A percentile compares a stretch with the other conserved stretches of the same genome.
These are phyloP conservation scores for Scedosporium minutisporum DNA, from an alignment of 2,329 filamentous ascomycete species.

Conservation along the genomic window DNA sequence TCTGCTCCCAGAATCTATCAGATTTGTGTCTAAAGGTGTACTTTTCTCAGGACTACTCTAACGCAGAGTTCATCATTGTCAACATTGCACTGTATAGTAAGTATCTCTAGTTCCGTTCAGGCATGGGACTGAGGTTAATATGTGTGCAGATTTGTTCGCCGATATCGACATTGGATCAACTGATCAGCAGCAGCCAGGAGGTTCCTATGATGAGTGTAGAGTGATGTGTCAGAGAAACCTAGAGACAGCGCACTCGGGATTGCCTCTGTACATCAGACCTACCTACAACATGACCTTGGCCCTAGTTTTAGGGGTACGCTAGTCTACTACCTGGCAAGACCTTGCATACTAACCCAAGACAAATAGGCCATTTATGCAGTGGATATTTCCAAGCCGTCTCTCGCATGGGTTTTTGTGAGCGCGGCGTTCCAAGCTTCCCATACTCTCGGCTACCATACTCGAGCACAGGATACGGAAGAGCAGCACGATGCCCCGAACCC, in stretches of 20 bases:
- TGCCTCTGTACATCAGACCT: conserved; percentile 21
- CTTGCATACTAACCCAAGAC: neutral
- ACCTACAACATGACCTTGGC: conserved; percentile 14
- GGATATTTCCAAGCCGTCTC: conserved; percentile 21
- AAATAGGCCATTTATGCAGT: conserved; percentile 19
- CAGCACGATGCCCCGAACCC: neutral
- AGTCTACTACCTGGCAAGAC: neutral
- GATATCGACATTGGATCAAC: neutral
- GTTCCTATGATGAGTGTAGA: conserved; percentile 14
- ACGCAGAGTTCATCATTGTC: conserved; percentile 22
- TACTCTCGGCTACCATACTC: conserved; percentile 18
- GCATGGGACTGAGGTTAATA: neutral
- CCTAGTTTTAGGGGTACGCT: neutral
- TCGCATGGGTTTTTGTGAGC: conserved; percentile 19
- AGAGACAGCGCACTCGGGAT: conserved; percentile 20
- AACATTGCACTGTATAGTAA: conserved; percentile 21
- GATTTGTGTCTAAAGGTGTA: conserved; percentile 23
- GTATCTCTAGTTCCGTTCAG: conserved; percentile 14
- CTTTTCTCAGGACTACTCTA: conserved; percentile 20
- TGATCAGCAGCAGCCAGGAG: conserved; percentile 11
- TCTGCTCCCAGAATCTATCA: conserved; percentile 10
- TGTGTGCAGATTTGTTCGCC: neutral
- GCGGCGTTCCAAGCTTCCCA: conserved; percentile 21
- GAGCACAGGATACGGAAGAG: neutral
- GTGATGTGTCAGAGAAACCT: conserved; percentile 17